phyloP scores from a whole-genome alignment of 192 early-diverging fungal species.

The Coemansia sp. region DNA sequence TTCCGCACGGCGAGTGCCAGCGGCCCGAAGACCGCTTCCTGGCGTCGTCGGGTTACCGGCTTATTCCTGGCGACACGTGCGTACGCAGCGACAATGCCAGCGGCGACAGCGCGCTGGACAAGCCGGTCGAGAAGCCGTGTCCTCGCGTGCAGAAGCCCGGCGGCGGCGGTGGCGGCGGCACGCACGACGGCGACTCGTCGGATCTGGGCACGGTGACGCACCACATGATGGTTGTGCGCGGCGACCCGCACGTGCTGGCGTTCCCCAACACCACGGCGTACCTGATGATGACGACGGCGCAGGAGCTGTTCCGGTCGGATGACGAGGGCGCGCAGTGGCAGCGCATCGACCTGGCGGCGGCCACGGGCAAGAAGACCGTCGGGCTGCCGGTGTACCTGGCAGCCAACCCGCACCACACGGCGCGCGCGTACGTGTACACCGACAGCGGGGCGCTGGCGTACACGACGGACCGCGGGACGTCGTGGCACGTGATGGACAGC shows the following conservation, averaged over 20 bases:
- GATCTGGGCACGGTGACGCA: constrained; percentile 18
- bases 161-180: constrained; percentile 15
- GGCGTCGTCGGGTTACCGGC: constrained; percentile 75
- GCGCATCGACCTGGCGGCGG: constrained; percentile 35
- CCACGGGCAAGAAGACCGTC: constrained; percentile 24
- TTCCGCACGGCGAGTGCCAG: constrained; percentile 66
- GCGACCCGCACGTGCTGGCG: constrained; percentile 57
- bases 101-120: constrained; percentile 52
- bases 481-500: constrained; percentile 47
- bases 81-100: constrained; percentile 21
- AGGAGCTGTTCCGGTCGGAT: constrained; percentile 63
- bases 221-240: constrained; percentile 38
- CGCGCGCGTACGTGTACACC: constrained; percentile 66
- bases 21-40: constrained; percentile 61
- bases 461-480: constrained; percentile 60
- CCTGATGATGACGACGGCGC: constrained; percentile 58
- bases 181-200: constrained; percentile 8
- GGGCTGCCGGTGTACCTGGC: constrained; percentile 55
- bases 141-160: constrained; percentile 38
- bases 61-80: constrained; percentile 85
- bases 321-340: constrained; percentile 79
- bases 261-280: constrained; percentile 67
- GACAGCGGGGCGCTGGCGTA: constrained; percentile 49
- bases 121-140: constrained; percentile 56
- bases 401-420: constrained; percentile 67